Evolutionary conservation across 768 basidiomycete genomes (phyloP).

Genomic region (Paxillus ammoniavirescens): DNA sequence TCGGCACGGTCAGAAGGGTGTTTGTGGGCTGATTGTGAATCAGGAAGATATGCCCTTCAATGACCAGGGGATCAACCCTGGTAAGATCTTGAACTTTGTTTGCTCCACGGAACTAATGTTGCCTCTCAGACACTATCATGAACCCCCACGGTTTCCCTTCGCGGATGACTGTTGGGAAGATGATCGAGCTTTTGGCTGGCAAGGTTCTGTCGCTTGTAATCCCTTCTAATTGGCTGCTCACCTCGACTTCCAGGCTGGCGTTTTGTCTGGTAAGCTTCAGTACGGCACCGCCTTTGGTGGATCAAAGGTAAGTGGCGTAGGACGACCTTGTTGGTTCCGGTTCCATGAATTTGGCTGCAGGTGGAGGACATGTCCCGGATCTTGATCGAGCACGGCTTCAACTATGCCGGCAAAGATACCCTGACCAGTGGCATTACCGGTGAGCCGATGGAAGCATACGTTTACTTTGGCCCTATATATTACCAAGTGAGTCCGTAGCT

Average conservation of each 20-base stretch:
- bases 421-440: constrained; percentile 98
- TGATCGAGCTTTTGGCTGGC: constrained; percentile 96
- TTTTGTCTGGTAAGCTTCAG: constrained; percentile 83
- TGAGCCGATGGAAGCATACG: constrained; percentile 93
- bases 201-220: constrained; percentile 53
- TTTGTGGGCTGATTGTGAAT: constrained; percentile 97
- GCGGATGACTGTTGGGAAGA: constrained; percentile 99
- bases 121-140: constrained; percentile 90
- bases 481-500: constrained; percentile 66
- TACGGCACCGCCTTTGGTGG: constrained; percentile 98
- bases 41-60: constrained; percentile 99
- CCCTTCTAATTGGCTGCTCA: not conserved
- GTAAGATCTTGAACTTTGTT: constrained; percentile 39
- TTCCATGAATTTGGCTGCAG: constrained; percentile 36
- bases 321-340: constrained; percentile 3
- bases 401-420: constrained; percentile 99
- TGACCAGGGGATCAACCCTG: constrained; percentile 92
- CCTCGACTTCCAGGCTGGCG: constrained; percentile 66
- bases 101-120: constrained; percentile 12
- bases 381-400: constrained; percentile 92
- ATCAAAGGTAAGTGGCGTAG: constrained; percentile 64
- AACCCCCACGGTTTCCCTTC: constrained; percentile 99
- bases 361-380: constrained; percentile 98
- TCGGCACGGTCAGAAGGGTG: constrained; percentile 97
- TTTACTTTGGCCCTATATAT: constrained; percentile 98